Base-by-base conservation (phyloP, 2,329 filamentous ascomycete species). In the Penicillium sp. region DNA sequence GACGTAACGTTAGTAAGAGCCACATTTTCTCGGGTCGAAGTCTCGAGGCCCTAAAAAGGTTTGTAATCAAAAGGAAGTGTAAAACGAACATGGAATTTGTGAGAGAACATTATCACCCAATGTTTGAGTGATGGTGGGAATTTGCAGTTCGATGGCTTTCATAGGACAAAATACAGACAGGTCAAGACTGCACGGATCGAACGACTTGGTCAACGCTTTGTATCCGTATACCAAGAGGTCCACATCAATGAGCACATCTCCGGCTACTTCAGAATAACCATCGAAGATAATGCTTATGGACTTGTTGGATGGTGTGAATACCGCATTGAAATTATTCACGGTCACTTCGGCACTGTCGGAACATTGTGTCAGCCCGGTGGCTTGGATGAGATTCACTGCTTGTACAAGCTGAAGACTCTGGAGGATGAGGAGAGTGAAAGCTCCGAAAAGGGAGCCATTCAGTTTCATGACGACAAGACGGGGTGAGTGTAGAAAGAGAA, bases 81-180 rank as follows among this genome's bases (percentile, higher is more conserved):
- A 6, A 19, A 19, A 70, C 79, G 63, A 73, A 82, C 82, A 84
- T 57, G 92, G 92, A 66, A 97, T 87, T 58, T 84, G 74, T 21
- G 78, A 76, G 60, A 90, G 76, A 36, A 88, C 82, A 21, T 80
- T 78, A 9, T 76, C 65, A 8, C 78, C 76, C 47, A 93, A 76
- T 2, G 77, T 73, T 38, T 92, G 70, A 68, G 88, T 89, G 70
- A 90, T 91, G 51, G 84, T 82, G 8, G 61, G 55, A 68, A 96
- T 83, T 53, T 88, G 83, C 70, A 96, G 87, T 68, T 88, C 87
- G 62, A 91, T 92, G 10, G 91, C 85, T 62, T 85, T 89, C 91
- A 97, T 95, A 58, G 92, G 92, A 76, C 92, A 97, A 65, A 97
- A 83, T 73, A 91, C 91, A 53, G 80, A 74, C 59, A 95, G 79